Conservation (phyloP, 1,284 basidiomycete species). For the Trichosporon asahii region DNA sequence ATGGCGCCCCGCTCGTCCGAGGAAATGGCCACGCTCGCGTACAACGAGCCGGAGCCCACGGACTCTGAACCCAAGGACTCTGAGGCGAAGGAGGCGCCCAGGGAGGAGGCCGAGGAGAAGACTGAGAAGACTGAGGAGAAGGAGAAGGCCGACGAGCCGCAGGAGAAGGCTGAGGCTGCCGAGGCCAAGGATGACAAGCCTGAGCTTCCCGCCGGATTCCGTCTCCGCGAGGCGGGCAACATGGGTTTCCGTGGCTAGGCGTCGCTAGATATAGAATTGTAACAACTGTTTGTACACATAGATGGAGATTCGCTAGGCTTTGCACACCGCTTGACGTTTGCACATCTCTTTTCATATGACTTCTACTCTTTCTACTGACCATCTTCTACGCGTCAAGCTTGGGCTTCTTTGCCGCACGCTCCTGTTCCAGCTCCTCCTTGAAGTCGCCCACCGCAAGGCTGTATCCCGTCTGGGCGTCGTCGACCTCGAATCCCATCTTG, state of each 20-base stretch:
- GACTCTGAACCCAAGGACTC: background rate
- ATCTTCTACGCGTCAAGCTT: background rate
- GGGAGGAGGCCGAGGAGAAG: background rate
- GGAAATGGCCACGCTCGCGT: background rate
- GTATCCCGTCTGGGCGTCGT: slow-evolving; percentile 46
- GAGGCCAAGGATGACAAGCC: background rate
- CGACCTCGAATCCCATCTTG: slow-evolving; percentile 47
- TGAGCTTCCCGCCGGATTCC: background rate
- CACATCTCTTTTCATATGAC: background rate
- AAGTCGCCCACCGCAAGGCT: slow-evolving; percentile 49
- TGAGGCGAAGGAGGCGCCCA: background rate
- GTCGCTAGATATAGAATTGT: background rate
- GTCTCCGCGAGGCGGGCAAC: slow-evolving; percentile 1
- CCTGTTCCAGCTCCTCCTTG: slow-evolving; percentile 35
- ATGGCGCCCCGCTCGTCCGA: too few relatives aligned
- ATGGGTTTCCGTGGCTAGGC: background rate
- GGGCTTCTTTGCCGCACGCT: slow-evolving; percentile 15
- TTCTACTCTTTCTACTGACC: background rate
- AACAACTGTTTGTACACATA: slow-evolving; percentile 7
- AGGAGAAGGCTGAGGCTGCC: background rate
- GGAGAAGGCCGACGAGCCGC: background rate
- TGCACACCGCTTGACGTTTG: background rate
- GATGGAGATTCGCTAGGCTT: too few relatives aligned
- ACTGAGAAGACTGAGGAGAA: background rate
- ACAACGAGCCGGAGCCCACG: background rate